A percentile compares a stretch with the other conserved stretches of the same genome.
Evolutionary conservation across 2,329 filamentous ascomycete genomes (phyloP).

Genomic region (Ceratocystis huliohia): DNA sequence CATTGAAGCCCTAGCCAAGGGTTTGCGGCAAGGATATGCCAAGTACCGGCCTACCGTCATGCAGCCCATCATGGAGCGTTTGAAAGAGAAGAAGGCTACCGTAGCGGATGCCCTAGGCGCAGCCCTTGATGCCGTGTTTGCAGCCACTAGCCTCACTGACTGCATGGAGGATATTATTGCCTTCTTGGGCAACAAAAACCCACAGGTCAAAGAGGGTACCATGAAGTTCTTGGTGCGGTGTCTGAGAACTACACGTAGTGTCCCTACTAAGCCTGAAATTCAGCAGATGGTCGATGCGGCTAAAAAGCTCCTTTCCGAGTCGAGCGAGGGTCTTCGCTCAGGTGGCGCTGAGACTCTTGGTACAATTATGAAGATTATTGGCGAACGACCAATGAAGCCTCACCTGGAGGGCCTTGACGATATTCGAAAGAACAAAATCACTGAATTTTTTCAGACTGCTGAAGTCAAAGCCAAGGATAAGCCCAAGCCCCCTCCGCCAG

Average conservation of each 20-base stretch:
- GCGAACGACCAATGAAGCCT: constrained; percentile 87
- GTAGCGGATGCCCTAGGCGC: constrained; percentile 79
- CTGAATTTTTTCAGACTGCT: constrained; percentile 67
- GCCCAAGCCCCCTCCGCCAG: constrained; percentile 64
- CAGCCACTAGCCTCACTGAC: constrained; percentile 60
- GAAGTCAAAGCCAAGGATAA: constrained; percentile 46
- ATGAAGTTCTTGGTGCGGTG: constrained; percentile 87
- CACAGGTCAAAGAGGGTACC: constrained; percentile 90
- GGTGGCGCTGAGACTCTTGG: constrained; percentile 86
- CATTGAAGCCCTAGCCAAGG: constrained; percentile 77
- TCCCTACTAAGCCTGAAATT: constrained; percentile 74
- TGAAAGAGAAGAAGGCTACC: constrained; percentile 92
- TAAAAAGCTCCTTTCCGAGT: constrained; percentile 84
- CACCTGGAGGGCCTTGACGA: constrained; percentile 88
- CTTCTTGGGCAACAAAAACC: constrained; percentile 86
- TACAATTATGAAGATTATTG: constrained; percentile 96
- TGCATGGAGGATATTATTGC: constrained; percentile 83
- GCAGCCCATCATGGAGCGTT: constrained; percentile 79
- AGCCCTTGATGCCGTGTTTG: constrained; percentile 61
- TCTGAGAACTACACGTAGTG: constrained; percentile 67
- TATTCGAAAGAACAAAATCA: constrained; percentile 88
- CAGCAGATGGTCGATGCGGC: constrained; percentile 73
- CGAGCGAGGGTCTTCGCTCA: constrained; percentile 70
- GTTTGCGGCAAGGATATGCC: constrained; percentile 61
- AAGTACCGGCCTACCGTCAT: constrained; percentile 74